Base-by-base conservation (phyloP, 768 basidiomycete genomes). In the Kwoniella botswanensis region DNA sequence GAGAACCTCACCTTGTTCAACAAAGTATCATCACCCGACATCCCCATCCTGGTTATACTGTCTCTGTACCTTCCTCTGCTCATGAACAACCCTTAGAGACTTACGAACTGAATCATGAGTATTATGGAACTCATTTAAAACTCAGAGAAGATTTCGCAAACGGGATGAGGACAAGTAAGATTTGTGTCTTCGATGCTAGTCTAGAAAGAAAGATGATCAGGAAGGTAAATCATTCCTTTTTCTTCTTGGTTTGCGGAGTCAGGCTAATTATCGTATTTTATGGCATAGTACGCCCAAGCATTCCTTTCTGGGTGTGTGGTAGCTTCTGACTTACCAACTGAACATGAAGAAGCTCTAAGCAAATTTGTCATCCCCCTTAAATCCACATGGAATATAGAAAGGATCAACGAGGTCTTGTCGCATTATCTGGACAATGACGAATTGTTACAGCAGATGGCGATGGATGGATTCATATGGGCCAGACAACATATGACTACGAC, bases 101-200 rank as follows among this genome's bases (percentile, higher is more conserved):
- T 29, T 83, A 83, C 70, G 65, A 62, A 21, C 42, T 60, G 13
- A 65, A 65, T 18, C 78, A 83, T 63, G 46, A 74, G 29, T 74
- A 71, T 22, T 83, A 83, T 57, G 46, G 65, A 54, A 72, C 70
- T 4, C 81, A 83, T 64, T 57, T 71, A 7, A 65, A 44, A n/a
- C 44, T 76, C 9, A 71, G 82, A 17, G 71, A 76, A 57, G 77
- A 79, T 41, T 83, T 83, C 63, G 82, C 82, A 4, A 70, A 66
- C 15, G 79, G 75, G 2, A 77, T 83, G 79, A 54, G 82, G 17
- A 71, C 77, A 41, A 54, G 76, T 42, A 76, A 72, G 71, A 79
- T 83, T 26, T 83, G 82, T 58, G 81, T 83, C 10, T 83, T 83
- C 52, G 82, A 83, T 71, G 70, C 80, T 0, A 77, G 75, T 67